phyloP scores from a whole-genome alignment of 2,329 filamentous ascomycete genomes.

The Chaetomium globosum region DNA sequence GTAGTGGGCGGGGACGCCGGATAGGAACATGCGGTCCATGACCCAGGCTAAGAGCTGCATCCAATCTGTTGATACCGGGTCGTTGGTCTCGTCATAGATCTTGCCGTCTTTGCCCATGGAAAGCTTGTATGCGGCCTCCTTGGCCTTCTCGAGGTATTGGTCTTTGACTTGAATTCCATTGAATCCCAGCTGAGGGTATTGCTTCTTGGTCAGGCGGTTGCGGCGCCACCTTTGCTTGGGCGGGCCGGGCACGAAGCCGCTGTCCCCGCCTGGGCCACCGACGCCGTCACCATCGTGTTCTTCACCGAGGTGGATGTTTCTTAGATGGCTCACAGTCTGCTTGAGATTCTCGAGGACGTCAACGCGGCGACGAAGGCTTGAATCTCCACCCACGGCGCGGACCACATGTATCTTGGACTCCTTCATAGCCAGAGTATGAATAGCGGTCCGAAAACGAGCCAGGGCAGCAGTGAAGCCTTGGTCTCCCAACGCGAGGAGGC shows the following conservation, averaged over 20 bases:
- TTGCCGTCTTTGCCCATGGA: not conserved
- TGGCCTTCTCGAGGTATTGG: not conserved
- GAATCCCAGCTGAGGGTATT: not conserved
- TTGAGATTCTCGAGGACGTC: not conserved
- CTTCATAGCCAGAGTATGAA: not conserved
- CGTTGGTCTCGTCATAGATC: constrained; percentile 43
- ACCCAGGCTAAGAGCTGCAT: constrained; percentile 44
- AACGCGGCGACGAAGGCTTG: too few species aligned
- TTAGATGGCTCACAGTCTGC: not conserved
- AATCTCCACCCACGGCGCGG: too few species aligned
- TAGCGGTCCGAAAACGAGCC: not conserved
- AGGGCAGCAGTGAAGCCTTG: constrained; percentile 30
- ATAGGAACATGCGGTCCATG: constrained; percentile 44
- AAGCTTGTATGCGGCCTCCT: not conserved
- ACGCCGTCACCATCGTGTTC: not conserved
- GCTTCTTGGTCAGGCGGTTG: constrained; percentile 2
- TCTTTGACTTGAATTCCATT: not conserved
- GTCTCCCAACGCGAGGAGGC: constrained; percentile 25
- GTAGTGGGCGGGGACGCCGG: constrained; percentile 46
- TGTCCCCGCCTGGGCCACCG: not conserved
- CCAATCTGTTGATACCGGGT: constrained; percentile 43
- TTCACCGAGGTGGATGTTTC: not conserved
- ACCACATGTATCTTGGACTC: not conserved
- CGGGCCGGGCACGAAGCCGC: not conserved
- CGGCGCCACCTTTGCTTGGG: constrained; percentile 1